Evolutionary conservation across 768 basidiomycete species (phyloP).

Genomic region (Serendipita sp.): DNA sequence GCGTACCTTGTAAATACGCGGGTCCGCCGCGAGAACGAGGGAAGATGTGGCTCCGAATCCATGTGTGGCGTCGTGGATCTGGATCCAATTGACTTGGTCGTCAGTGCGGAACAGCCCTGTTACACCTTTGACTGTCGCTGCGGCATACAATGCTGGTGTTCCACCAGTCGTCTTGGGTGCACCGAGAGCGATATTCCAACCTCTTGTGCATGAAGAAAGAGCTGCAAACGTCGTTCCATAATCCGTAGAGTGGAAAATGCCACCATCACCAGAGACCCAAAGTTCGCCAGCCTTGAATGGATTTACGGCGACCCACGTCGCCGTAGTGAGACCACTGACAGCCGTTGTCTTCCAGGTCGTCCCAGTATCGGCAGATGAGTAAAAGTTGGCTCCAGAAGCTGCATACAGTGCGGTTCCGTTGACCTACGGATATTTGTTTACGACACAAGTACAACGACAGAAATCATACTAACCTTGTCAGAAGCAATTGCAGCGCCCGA

Average conservation of each 20-base stretch:
- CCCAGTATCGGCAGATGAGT: constrained; percentile 40
- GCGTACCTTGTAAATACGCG: constrained; percentile 16
- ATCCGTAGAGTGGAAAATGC: constrained; percentile 42
- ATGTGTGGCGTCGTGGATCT: constrained; percentile 40
- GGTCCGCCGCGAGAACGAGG: constrained; percentile 36
- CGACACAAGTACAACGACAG: too few species aligned
- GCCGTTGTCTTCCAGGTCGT: constrained; percentile 26
- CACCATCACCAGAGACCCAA: constrained; percentile 43
- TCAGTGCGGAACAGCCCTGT: constrained; percentile 40
- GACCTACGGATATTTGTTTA: not conserved
- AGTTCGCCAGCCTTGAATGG: constrained; percentile 40
- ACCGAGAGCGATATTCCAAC: constrained; percentile 44
- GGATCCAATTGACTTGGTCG: constrained; percentile 38
- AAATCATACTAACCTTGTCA: constrained; percentile 28
- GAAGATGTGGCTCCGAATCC: constrained; percentile 37
- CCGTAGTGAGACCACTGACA: constrained; percentile 23
- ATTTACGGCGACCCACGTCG: constrained; percentile 38
- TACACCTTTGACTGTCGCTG: constrained; percentile 31
- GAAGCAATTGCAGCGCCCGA: constrained; percentile 40
- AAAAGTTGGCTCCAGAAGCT: constrained; percentile 40
- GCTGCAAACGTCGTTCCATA: constrained; percentile 32
- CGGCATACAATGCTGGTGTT: constrained; percentile 40
- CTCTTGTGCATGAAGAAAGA: constrained; percentile 30
- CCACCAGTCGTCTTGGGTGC: constrained; percentile 30
- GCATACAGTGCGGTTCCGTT: constrained; percentile 43